Base-by-base conservation (phyloP, 2,329 filamentous ascomycete genomes). In the Xylaria sp. region DNA sequence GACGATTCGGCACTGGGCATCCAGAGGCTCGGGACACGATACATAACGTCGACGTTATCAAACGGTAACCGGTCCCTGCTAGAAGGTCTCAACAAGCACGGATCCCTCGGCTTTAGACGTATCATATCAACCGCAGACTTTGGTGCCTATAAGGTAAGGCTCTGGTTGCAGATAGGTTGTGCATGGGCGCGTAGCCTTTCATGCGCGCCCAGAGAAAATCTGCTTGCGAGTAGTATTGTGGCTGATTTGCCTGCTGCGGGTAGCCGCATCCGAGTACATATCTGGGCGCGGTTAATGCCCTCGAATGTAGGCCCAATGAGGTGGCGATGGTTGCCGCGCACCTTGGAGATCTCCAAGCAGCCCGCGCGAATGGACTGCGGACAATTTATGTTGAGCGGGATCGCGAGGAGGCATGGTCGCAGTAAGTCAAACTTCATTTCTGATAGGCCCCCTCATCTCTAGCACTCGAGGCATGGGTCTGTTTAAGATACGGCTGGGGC, bases 311-410 rank as follows among this genome's bases (percentile, higher is more conserved):
- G 68, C 86, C 89, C 0, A 76, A 77, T 2, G 84, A 94, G 75
- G 90, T 93, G 65, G 91, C 88, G 23, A 89, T 96, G 87, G 91
- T 96, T 23, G 93, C 93, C 18, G 89, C 92, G 43, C 92, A 95
- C 80, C 80, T 95, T 66, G 78, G 75, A 6, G 93, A 95, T 78
- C 80, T 96, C 63, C 81, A 87, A 68, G 90, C 86, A 0, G 93
- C 93, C 4, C 88, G 88, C 73, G 76, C 74, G 2, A 85, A 83
- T 67, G 93, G 93, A 0, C 80, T 94, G 68, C 83, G 86, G 73
- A 93, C 91, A 0, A 83, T 96, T 55, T 71, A 70, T 36, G 65
- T 96, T 2, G 91, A 93, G 80, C 83, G 93, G 66, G 77, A 80
- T 3, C 72, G 78, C 50, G 93, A 97, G 79, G 92, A 94, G 79